Evolutionary conservation across 768 basidiomycete genomes (phyloP).

Genomic region (Lactifluus echinatus): DNA sequence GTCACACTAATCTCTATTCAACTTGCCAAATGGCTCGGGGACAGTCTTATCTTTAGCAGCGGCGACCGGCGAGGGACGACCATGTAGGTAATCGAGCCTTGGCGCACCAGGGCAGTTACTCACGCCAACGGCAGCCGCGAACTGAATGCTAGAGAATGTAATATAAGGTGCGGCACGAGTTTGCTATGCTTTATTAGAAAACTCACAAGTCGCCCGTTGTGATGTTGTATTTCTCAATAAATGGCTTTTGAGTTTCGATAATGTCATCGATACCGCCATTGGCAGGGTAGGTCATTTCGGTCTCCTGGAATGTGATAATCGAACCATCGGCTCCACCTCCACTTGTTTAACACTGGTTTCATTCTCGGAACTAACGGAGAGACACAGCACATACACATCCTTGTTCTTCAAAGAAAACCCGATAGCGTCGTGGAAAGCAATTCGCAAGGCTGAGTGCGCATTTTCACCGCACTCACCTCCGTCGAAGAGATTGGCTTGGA

Average conservation of each 20-base stretch:
- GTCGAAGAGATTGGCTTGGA: conserved; percentile 26
- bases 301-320: conserved; percentile 18
- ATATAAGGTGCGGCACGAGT: neutral
- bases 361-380: neutral
- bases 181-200: neutral
- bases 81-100: conserved; percentile 27
- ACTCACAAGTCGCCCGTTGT: conserved; percentile 41
- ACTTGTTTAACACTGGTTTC: neutral
- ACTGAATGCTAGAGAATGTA: conserved; percentile 25
- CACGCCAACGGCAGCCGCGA: conserved; percentile 28
- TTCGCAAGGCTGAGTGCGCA: conserved; percentile 25
- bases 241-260: conserved; percentile 26
- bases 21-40: conserved; percentile 28
- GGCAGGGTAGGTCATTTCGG: conserved; percentile 19
- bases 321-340: conserved; percentile 25
- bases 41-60: conserved; percentile 28
- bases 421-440: conserved; percentile 26
- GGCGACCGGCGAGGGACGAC: conserved; percentile 25
- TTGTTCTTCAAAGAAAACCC: conserved; percentile 3
- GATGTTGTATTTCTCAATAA: conserved; percentile 31
- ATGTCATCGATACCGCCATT: conserved; percentile 20
- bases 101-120: conserved; percentile 31
- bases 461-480: conserved; percentile 27
- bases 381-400: neutral
- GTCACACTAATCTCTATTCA: neutral